Percentiles rank a stretch among this genome's conserved stretches.
Evolutionary conservation across 352 stramenopile genomes (phyloP).

Genomic region (Phytophthora lateralis): DNA sequence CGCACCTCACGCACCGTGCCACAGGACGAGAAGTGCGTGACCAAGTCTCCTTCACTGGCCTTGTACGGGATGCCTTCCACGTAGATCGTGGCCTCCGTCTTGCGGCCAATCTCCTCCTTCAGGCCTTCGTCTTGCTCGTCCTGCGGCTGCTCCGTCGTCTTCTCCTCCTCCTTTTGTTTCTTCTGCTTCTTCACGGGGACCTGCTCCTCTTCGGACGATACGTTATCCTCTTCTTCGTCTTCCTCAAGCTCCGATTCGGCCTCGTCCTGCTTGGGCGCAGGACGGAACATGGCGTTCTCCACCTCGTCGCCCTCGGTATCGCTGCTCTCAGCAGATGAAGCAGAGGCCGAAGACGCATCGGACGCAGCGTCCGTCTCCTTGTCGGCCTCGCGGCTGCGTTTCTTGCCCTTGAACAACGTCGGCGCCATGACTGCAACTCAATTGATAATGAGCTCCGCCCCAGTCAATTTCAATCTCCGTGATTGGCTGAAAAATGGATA

Average conservation of each 20-base stretch:
- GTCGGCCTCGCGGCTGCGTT: constrained; percentile 25
- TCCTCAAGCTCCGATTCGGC: constrained; percentile 16
- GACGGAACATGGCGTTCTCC: constrained; percentile 79
- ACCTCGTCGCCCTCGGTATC: constrained; percentile 67
- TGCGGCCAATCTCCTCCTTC: constrained; percentile 68
- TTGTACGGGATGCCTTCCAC: constrained; percentile 96
- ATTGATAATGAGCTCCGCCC: constrained; percentile 11
- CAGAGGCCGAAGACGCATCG: constrained; percentile 3
- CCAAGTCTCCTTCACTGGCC: constrained; percentile 89
- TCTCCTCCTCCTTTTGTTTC: constrained; percentile 25
- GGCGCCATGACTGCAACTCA: constrained; percentile 16
- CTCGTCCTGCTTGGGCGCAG: constrained; percentile 36
- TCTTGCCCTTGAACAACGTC: constrained; percentile 36
- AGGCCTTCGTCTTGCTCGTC: constrained; percentile 42
- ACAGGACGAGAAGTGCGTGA: constrained; percentile 89
- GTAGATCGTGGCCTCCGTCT: constrained; percentile 91
- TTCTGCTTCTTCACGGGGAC: constrained; percentile 55
- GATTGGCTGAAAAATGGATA: constrained; percentile 28
- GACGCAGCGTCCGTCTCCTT: background rate
- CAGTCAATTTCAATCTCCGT: constrained; percentile 24
- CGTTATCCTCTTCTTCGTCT: constrained; percentile 1
- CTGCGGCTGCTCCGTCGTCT: constrained; percentile 10
- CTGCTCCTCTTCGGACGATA: constrained; percentile 47
- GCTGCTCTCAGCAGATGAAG: constrained; percentile 22
- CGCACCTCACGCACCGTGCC: constrained; percentile 92